phyloP scores from a whole-genome alignment of 2,329 filamentous ascomycete genomes.

The Helminthosporium solani region DNA sequence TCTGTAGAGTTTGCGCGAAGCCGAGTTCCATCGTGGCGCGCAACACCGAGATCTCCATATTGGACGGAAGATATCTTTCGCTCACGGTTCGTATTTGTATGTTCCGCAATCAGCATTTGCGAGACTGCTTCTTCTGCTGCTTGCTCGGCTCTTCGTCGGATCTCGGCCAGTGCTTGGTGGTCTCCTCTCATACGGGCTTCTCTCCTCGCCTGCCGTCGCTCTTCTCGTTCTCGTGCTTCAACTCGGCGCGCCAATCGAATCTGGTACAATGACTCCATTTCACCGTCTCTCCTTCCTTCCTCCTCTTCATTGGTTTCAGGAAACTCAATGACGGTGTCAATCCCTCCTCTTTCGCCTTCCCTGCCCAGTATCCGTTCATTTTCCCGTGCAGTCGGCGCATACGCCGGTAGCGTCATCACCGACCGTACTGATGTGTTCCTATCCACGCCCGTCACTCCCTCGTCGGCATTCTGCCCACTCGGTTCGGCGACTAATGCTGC shows the following conservation, averaged over 20 bases:
- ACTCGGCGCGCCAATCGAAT: conserved; percentile 76
- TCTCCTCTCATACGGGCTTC: conserved; percentile 75
- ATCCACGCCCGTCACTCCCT: conserved; percentile 57
- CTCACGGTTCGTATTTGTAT: conserved; percentile 62
- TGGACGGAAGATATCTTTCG: conserved; percentile 72
- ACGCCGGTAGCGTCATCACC: conserved; percentile 90
- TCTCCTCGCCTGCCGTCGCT: conserved; percentile 65
- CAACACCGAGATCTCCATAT: conserved; percentile 74
- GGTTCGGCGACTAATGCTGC: conserved; percentile 20
- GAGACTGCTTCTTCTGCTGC: conserved; percentile 44
- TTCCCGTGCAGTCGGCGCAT: conserved; percentile 69
- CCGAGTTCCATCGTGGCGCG: conserved; percentile 73
- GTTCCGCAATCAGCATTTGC: conserved; percentile 56
- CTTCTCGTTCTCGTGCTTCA: conserved; percentile 75
- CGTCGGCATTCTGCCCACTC: conserved; percentile 26
- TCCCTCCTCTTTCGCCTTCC: conserved; percentile 87
- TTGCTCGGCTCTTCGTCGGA: conserved; percentile 53
- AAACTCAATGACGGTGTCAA: conserved; percentile 86
- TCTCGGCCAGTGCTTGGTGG: conserved; percentile 61
- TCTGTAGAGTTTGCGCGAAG: conserved; percentile 72
- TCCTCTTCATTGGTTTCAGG: conserved; percentile 79
- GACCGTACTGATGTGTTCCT: conserved; percentile 84
- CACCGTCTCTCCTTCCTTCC: conserved; percentile 74
- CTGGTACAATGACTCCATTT: conserved; percentile 92
- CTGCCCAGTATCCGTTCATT: conserved; percentile 81